These are phyloP conservation scores for Magnolia kwangsiensis DNA, from an alignment of 164 flowering plant species.

Conservation along the genomic window DNA sequence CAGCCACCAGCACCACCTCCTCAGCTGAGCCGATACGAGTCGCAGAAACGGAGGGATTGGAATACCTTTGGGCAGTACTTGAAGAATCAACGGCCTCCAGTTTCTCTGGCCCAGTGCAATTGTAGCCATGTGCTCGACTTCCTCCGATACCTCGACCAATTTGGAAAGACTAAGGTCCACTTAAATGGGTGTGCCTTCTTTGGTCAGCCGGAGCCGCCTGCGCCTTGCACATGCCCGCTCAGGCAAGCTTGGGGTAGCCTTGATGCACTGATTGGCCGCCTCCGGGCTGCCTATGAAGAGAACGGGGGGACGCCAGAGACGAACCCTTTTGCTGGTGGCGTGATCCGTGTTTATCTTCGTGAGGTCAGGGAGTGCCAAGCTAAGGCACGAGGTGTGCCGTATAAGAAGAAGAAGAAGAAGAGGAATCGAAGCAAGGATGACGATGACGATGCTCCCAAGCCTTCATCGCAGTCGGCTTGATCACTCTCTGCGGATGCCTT, in stretches of 20 bases:
- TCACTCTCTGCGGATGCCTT: background rate
- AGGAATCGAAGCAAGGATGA: slow-evolving; percentile 16
- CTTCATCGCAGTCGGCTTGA: slow-evolving; percentile 21
- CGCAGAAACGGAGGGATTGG: slow-evolving; percentile 44
- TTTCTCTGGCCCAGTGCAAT: slow-evolving; percentile 35
- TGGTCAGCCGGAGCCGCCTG: slow-evolving; percentile 52
- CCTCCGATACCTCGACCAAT: slow-evolving; percentile 38
- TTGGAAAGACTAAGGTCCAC: slow-evolving; percentile 47
- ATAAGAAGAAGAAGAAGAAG: slow-evolving; percentile 48
- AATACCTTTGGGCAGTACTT: slow-evolving; percentile 48
- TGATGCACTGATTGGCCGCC: slow-evolving; percentile 40
- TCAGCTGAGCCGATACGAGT: slow-evolving; percentile 41
- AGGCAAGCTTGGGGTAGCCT: slow-evolving; percentile 50
- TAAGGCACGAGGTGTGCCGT: slow-evolving; percentile 41
- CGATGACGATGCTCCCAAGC: slow-evolving; percentile 7
- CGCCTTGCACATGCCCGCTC: slow-evolving; percentile 45
- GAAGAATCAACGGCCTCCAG: slow-evolving; percentile 42
- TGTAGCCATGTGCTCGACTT: slow-evolving; percentile 38
- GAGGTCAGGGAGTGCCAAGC: slow-evolving; percentile 48
- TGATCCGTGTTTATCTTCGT: slow-evolving; percentile 35
- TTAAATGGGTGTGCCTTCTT: slow-evolving; percentile 34
- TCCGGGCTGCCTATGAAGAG: slow-evolving; percentile 45
- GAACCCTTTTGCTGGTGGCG: slow-evolving; percentile 41
- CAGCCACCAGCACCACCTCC: slow-evolving; percentile 10
- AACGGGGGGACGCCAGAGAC: slow-evolving; percentile 37